A percentile compares a stretch with the other conserved stretches of the same genome.
These are phyloP conservation scores for Podila horticola DNA, from an alignment of 192 early-diverging fungal genomes.

Conservation along the genomic window DNA sequence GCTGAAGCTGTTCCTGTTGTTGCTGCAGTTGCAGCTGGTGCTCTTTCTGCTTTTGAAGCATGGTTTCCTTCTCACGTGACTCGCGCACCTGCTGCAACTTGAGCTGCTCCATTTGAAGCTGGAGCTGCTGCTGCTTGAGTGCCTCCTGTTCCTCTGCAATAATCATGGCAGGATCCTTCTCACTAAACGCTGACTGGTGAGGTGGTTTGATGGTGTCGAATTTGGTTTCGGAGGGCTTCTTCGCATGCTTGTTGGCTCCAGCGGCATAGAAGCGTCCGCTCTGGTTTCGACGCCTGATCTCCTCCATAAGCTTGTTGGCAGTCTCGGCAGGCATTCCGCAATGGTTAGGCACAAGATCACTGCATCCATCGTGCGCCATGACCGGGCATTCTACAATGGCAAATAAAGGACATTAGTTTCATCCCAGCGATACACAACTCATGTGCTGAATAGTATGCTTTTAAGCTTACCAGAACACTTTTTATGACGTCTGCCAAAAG, in stretches of 20 bases:
- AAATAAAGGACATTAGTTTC: background rate
- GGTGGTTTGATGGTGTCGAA: slow-evolving; percentile 51
- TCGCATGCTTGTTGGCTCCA: slow-evolving; percentile 25
- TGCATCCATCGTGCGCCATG: slow-evolving; percentile 86
- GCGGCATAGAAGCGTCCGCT: slow-evolving; percentile 8
- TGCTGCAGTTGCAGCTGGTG: slow-evolving; percentile 11
- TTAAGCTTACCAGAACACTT: slow-evolving; percentile 58
- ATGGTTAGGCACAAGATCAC: slow-evolving; percentile 87
- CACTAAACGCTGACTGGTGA: slow-evolving; percentile 41
- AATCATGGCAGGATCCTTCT: slow-evolving; percentile 24
- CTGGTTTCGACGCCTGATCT: slow-evolving; percentile 72
- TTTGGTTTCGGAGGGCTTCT: slow-evolving; percentile 31
- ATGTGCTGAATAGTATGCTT: background rate
- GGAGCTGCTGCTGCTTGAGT: slow-evolving; percentile 3
- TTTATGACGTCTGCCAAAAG: slow-evolving; percentile 73
- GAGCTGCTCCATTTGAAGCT: slow-evolving; percentile 51
- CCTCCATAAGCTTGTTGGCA: slow-evolving; percentile 86
- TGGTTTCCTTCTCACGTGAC: slow-evolving; percentile 16
- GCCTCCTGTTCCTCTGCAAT: slow-evolving; percentile 23
- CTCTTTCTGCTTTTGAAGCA: slow-evolving; percentile 14
- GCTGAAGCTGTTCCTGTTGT: slow-evolving; percentile 34
- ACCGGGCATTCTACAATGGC: slow-evolving; percentile 75
- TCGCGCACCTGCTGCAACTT: slow-evolving; percentile 38
- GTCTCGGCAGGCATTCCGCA: slow-evolving; percentile 90
- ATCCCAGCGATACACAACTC: background rate